These are phyloP conservation scores for Echinosophora koreensis DNA, from an alignment of 306 rosid species.

Conservation along the genomic window DNA sequence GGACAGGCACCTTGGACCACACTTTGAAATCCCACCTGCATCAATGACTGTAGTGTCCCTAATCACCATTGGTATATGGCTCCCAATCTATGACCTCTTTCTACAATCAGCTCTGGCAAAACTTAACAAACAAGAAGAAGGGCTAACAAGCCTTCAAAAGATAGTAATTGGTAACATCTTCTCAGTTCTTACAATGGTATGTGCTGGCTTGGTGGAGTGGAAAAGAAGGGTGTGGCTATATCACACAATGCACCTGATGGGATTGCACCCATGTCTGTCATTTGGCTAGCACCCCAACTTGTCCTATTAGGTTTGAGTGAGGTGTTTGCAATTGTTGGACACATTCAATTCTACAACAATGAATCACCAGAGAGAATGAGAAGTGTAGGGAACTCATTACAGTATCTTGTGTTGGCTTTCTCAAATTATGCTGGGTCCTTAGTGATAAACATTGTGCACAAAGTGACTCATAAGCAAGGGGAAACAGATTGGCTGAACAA, in stretches of 20 bases:
- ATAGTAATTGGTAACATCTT: slow-evolving; percentile 32
- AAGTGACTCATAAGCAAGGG: slow-evolving; percentile 26
- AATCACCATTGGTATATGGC: slow-evolving; percentile 32
- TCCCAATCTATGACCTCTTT: slow-evolving; percentile 34
- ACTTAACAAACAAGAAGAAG: slow-evolving; percentile 35
- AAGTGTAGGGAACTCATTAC: slow-evolving; percentile 50
- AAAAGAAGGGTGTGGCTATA: slow-evolving; percentile 30
- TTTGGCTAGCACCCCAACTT: slow-evolving; percentile 55
- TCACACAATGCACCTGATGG: neutral
- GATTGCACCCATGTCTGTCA: slow-evolving; percentile 37
- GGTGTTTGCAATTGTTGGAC: slow-evolving; percentile 49
- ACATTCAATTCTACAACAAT: slow-evolving; percentile 53
- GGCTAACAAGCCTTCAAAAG: slow-evolving; percentile 41
- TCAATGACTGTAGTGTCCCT: slow-evolving; percentile 13
- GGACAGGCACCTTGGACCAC: slow-evolving; percentile 14
- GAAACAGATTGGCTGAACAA: slow-evolving; percentile 44
- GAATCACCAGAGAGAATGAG: slow-evolving; percentile 59
- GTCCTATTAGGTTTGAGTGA: slow-evolving; percentile 48
- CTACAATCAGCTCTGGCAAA: neutral
- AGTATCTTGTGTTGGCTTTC: neutral
- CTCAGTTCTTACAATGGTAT: slow-evolving; percentile 26
- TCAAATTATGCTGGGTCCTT: slow-evolving; percentile 30
- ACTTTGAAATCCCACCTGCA: slow-evolving; percentile 35
- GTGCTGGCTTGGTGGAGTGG: slow-evolving; percentile 35
- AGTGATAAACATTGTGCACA: slow-evolving; percentile 41